Percentiles rank a stretch among this genome's conserved stretches.
Conservation (phyloP, 257 asterid genomes). For the Solanum sejunctum region DNA sequence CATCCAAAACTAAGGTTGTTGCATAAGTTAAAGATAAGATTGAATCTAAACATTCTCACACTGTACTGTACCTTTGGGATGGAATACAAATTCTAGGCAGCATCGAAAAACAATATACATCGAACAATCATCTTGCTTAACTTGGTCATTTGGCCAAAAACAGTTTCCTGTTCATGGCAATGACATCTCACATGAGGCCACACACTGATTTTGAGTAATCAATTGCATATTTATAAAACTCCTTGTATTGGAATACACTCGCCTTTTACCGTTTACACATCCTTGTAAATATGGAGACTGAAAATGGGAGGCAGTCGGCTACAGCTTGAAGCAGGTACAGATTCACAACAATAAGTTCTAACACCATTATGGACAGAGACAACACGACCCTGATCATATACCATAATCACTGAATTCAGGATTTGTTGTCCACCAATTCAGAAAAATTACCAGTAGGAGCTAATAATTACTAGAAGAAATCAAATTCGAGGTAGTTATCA, state of each 20-base stretch:
- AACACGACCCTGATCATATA: neutral
- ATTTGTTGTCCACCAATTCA: neutral
- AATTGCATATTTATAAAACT: neutral
- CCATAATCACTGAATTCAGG: neutral
- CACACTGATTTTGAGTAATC: neutral
- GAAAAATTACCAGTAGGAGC: neutral
- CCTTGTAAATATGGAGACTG: neutral
- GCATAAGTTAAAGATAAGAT: neutral
- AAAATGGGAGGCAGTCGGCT: neutral
- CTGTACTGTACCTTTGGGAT: neutral
- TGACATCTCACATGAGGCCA: neutral
- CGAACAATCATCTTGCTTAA: neutral
- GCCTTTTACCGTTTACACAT: neutral
- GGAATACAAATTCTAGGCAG: neutral
- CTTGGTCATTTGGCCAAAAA: neutral
- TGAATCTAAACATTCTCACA: neutral
- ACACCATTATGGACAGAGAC: neutral
- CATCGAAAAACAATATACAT: neutral
- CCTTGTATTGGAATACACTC: neutral
- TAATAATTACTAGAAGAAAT: conserved; percentile 23
- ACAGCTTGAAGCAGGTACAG: neutral
- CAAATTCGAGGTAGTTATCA: conserved; percentile 27
- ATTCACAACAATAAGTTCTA: neutral
- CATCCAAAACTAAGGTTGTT: neutral
- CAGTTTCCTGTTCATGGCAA: neutral